phyloP scores from a whole-genome alignment of 2,329 filamentous ascomycete genomes.

The Penicillium sp. region DNA sequence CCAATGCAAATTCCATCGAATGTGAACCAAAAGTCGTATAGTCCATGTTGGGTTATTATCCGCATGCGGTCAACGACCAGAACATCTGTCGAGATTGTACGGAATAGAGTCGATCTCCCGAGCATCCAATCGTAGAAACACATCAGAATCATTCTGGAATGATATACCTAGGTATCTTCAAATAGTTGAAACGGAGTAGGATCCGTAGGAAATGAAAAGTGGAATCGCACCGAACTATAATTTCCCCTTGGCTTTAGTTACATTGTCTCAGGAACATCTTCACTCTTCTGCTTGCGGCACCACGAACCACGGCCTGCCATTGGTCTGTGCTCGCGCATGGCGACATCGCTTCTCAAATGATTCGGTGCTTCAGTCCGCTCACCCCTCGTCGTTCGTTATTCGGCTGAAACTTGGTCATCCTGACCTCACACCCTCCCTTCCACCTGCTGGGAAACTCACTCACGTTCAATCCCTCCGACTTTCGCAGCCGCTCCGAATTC shows the following conservation, averaged over 20 bases:
- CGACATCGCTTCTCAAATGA: too few species aligned
- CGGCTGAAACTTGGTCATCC: conserved; percentile 11
- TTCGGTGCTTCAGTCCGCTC: conserved; percentile 1
- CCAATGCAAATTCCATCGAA: conserved; percentile 11
- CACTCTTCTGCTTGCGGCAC: neutral
- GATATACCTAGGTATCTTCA: too few species aligned
- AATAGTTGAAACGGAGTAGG: neutral
- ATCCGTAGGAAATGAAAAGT: too few species aligned
- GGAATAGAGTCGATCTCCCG: conserved; percentile 3
- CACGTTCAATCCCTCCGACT: neutral
- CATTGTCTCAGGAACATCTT: too few species aligned
- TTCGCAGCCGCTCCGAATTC: neutral
- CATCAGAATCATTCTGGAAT: neutral
- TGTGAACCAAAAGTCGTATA: conserved; percentile 11
- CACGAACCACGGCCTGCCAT: neutral
- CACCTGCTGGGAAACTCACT: neutral
- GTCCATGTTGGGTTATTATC: conserved; percentile 13
- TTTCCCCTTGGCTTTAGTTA: too few species aligned
- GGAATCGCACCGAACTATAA: too few species aligned
- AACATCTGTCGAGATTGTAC: neutral
- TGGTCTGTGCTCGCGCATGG: conserved; percentile 2
- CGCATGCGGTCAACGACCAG: conserved; percentile 13
- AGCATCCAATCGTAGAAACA: too few species aligned
- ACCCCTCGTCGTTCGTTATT: neutral
- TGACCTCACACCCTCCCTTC: conserved; percentile 10